Conservation (phyloP, 2,329 filamentous ascomycete species). For the Pyrenophora seminiperda region DNA sequence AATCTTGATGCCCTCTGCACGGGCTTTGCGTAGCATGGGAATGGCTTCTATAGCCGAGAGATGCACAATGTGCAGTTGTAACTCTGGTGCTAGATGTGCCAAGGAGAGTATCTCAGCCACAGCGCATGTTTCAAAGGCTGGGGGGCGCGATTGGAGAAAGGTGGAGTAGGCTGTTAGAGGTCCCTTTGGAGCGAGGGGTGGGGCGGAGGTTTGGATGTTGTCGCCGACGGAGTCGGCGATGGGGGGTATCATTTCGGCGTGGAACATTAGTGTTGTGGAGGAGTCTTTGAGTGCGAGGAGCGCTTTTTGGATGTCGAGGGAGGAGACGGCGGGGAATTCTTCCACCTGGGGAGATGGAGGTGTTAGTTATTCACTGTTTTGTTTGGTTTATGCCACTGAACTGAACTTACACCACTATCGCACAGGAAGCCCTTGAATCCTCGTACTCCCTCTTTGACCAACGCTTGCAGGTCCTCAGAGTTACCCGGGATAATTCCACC, state of each 20-base stretch:
- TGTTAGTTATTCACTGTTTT: constrained; percentile 32
- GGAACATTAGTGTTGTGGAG: constrained; percentile 96
- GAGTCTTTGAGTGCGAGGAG: constrained; percentile 80
- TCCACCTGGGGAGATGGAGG: constrained; percentile 71
- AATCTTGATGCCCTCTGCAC: constrained; percentile 76
- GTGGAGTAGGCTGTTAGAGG: constrained; percentile 80
- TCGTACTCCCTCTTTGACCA: constrained; percentile 84
- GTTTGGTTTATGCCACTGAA: too few species aligned
- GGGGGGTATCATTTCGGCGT: constrained; percentile 97
- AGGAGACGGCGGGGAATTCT: constrained; percentile 91
- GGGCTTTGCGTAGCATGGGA: constrained; percentile 75
- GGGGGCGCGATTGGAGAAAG: constrained; percentile 88
- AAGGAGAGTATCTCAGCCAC: constrained; percentile 84
- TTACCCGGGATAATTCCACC: constrained; percentile 94
- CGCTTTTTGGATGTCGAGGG: constrained; percentile 76
- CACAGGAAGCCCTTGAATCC: constrained; percentile 99
- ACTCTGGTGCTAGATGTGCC: constrained; percentile 75
- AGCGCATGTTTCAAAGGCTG: constrained; percentile 88
- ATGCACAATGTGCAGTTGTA: constrained; percentile 92
- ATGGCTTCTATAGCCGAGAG: constrained; percentile 88
- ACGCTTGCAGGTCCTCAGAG: constrained; percentile 72
- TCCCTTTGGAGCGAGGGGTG: constrained; percentile 72
- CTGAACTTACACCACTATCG: constrained; percentile 89
- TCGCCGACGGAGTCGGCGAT: constrained; percentile 80
- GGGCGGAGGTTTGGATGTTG: constrained; percentile 70